phyloP scores from a whole-genome alignment of 164 flowering plant species.

The Sextonia rubra region DNA sequence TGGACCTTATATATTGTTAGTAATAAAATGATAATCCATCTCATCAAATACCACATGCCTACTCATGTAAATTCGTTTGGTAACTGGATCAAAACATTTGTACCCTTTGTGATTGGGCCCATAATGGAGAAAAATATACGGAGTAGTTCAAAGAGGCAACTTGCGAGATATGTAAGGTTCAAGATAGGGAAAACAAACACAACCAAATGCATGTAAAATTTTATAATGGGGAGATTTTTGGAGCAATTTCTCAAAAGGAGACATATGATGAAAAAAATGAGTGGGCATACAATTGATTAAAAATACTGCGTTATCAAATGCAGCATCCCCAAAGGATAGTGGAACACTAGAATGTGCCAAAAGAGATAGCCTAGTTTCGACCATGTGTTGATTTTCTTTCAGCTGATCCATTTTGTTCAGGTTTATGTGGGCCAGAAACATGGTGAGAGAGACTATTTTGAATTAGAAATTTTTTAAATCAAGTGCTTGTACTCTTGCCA shows the following conservation, averaged over 20 bases:
- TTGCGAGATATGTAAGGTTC: neutral
- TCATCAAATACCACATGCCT: too few species aligned
- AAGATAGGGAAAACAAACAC: neutral
- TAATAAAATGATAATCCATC: neutral
- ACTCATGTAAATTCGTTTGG: too few species aligned
- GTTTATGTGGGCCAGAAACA: neutral
- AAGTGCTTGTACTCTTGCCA: too few species aligned
- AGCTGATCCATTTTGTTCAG: neutral
- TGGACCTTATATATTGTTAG: neutral
- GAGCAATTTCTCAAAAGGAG: neutral
- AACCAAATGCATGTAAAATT: neutral
- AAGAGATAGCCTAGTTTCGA: neutral
- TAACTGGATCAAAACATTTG: too few species aligned
- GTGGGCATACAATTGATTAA: too few species aligned
- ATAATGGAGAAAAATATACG: neutral
- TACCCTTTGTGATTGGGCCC: too few species aligned
- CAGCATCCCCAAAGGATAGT: too few species aligned
- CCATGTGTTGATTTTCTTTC: neutral
- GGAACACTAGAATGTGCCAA: neutral
- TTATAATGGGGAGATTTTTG: neutral
- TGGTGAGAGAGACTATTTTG: neutral
- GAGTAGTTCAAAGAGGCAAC: neutral
- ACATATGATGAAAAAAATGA: too few species aligned
- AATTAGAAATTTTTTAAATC: too few species aligned
- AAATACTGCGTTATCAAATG: too few species aligned